Evolutionary conservation across 2,329 filamentous ascomycete species (phyloP).

Genomic region (Colletotrichum abscissum): DNA sequence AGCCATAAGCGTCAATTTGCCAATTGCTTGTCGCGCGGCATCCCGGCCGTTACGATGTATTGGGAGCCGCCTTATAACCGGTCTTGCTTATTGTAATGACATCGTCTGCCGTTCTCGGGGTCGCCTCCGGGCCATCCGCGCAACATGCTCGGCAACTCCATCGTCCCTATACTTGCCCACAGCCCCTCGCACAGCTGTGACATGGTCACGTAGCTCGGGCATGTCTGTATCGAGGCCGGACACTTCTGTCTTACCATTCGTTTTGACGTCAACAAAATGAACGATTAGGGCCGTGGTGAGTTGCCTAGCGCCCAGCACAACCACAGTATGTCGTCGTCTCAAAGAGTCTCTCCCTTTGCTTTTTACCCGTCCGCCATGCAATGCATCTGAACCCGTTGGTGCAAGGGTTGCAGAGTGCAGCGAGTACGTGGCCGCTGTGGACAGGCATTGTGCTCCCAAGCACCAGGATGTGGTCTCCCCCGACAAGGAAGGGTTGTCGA

Average conservation of each 20-base stretch:
- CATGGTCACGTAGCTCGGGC: not conserved
- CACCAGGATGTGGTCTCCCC: slow-evolving; percentile 23
- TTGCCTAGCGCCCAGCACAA: not conserved
- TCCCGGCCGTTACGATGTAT: not conserved
- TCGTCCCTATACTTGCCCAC: slow-evolving; percentile 5
- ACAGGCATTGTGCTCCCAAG: slow-evolving; percentile 29
- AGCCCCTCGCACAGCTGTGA: slow-evolving; percentile 14
- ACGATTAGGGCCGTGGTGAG: not conserved
- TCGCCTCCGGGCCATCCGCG: slow-evolving; percentile 17
- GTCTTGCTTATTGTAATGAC: slow-evolving; percentile 1
- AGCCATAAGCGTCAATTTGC: not conserved
- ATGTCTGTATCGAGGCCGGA: not conserved
- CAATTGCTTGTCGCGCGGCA: not conserved
- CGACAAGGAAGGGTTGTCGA: slow-evolving; percentile 34
- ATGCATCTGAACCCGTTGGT: slow-evolving; percentile 27
- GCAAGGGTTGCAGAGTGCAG: slow-evolving; percentile 24
- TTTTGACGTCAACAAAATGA: slow-evolving; percentile 15
- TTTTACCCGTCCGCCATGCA: slow-evolving; percentile 25
- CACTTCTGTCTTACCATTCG: not conserved
- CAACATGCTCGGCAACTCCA: not conserved
- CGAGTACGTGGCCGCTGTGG: slow-evolving; percentile 31
- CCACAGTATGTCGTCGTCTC: slow-evolving; percentile 20
- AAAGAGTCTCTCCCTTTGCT: slow-evolving; percentile 21
- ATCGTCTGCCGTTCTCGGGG: slow-evolving; percentile 2
- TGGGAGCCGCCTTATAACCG: not conserved